Base-by-base conservation (phyloP, 78 protist species). In the Monosiga brevicollis region DNA sequence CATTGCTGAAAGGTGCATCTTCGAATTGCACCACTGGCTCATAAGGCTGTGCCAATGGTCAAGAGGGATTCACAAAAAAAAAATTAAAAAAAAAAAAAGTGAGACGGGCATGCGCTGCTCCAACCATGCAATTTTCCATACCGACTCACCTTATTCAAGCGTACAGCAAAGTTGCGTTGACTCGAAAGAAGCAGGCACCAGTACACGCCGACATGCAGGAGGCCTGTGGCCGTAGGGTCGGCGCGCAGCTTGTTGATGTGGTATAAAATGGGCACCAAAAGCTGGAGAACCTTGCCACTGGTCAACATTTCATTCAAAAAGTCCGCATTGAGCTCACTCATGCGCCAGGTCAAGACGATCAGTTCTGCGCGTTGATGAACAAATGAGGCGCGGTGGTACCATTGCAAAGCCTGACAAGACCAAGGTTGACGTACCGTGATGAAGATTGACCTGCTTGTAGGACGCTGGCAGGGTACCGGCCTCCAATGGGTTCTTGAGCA, bases 81-180 rank as follows among this genome's bases (percentile, higher is more conserved):
- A n/a, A n/a, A n/a, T n/a, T n/a, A n/a, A n/a, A n/a, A n/a, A n/a
- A n/a, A n/a, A n/a, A n/a, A n/a, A n/a, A n/a, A n/a, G n/a, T n/a
- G n/a, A n/a, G n/a, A n/a, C n/a, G n/a, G n/a, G n/a, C n/a, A n/a
- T n/a, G n/a, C n/a, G n/a, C n/a, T n/a, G n/a, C n/a, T 76, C 24
- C 79, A 76, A 76, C 26, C n/a, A 76, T 76, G 25, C 79, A 34
- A 29, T 29, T 29, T 70, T 70, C 36, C 73, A 70, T n/a, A n/a
- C n/a, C n/a, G n/a, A 39, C 49, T 15, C 43, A 75, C 32, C 54
- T 38, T 54, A 84, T 89, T 89, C 49, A 89, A 74, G 29, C 70
- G 39, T 6, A 89, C 80, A 36, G 84, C 89, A 38, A 86, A 89
- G 54, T 82, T 85, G 32, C 92, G 84, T 42, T 83, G 84, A 55